These are phyloP conservation scores for Aciculosporium take DNA, from an alignment of 2,329 filamentous ascomycete species.

Conservation along the genomic window DNA sequence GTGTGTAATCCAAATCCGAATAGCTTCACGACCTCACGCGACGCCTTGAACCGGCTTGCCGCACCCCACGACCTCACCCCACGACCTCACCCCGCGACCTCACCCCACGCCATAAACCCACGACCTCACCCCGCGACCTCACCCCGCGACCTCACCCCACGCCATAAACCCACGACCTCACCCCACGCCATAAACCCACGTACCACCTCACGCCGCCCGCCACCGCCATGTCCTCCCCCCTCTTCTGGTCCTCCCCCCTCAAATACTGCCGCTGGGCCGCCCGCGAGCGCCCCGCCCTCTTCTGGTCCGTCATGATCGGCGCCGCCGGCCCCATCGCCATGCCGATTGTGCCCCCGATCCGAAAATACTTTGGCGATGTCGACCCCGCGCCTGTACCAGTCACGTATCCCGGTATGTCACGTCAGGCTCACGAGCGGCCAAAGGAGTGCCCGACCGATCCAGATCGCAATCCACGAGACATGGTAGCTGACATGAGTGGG, in stretches of 20 bases:
- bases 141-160: too few species aligned
- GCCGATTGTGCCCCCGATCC: conserved; percentile 57
- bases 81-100: too few species aligned
- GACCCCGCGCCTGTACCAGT: conserved; percentile 60
- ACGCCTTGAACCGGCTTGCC: too few species aligned
- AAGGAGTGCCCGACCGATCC: too few species aligned
- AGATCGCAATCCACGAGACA: background rate
- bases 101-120: too few species aligned
- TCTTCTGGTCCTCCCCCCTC: conserved; percentile 76
- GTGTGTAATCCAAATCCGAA: background rate
- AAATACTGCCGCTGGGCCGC: conserved; percentile 80
- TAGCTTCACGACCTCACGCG: background rate
- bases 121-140: too few species aligned
- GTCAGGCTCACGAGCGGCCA: background rate
- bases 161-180: too few species aligned
- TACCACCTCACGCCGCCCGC: too few species aligned
- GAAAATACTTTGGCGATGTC: conserved; percentile 59
- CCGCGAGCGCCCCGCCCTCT: conserved; percentile 78
- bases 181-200: too few species aligned
- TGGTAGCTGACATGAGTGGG: background rate
- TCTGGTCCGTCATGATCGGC: conserved; percentile 72
- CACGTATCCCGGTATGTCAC: conserved; percentile 74
- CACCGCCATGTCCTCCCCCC: conserved; percentile 48
- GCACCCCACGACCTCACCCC: too few species aligned
- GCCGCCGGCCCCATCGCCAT: conserved; percentile 56